Evolutionary conservation across 2,329 filamentous ascomycete species (phyloP).

Genomic region (Ascomycota sp.): DNA sequence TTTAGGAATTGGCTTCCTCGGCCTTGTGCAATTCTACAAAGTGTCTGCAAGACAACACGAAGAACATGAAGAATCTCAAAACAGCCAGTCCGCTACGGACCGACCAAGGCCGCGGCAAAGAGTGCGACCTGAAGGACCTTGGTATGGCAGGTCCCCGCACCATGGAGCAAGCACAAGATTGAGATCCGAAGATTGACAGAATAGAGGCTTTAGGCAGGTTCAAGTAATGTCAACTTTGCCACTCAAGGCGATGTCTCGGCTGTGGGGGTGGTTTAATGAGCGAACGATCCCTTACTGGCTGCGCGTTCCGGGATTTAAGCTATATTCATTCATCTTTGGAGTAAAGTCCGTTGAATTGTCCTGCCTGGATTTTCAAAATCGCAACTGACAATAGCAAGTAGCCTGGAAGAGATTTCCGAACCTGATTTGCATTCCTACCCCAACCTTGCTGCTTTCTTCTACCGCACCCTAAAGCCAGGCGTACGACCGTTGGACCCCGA

Average conservation of each 20-base stretch:
- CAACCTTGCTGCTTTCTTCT: conserved; percentile 93
- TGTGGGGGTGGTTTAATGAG: conserved; percentile 88
- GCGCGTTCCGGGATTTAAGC: conserved; percentile 72
- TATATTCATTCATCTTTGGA: conserved; percentile 83
- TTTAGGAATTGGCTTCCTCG: conserved; percentile 68
- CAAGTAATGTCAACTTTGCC: conserved; percentile 86
- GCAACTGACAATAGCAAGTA: conserved; percentile 10
- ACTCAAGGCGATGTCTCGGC: conserved; percentile 68
- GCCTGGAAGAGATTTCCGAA: conserved; percentile 70
- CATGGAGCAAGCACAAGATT: background rate
- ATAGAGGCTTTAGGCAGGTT: conserved; percentile 42
- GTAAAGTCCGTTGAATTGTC: conserved; percentile 33
- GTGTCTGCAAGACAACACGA: conserved; percentile 37
- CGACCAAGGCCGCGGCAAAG: conserved; percentile 32
- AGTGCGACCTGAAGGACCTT: conserved; percentile 68
- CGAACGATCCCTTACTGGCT: conserved; percentile 73
- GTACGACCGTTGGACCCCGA: conserved; percentile 68
- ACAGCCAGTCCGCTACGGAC: conserved; percentile 18
- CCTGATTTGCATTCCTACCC: conserved; percentile 75
- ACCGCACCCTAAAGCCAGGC: conserved; percentile 80
- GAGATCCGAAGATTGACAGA: background rate
- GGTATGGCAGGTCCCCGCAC: conserved; percentile 24
- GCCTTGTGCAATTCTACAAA: conserved; percentile 67
- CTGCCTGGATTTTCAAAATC: background rate
- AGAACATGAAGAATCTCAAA: conserved; percentile 22